Percentiles rank a stretch among this genome's conserved stretches.
These are phyloP conservation scores for Penicillium sp. DNA, from an alignment of 2,329 filamentous ascomycete genomes.

Conservation along the genomic window DNA sequence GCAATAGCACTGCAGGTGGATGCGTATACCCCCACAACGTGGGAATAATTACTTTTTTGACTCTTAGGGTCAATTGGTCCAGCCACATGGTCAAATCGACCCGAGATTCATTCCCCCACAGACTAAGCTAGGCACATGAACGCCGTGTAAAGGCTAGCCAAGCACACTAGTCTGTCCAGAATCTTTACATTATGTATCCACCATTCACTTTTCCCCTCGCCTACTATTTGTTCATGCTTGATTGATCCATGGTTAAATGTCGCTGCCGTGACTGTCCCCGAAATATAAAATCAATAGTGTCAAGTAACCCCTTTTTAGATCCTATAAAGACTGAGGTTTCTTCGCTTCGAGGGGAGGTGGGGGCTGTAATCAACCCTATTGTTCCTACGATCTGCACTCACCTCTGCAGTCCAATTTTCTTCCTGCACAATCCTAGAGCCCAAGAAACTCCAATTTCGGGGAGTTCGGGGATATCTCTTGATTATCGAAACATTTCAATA, in stretches of 20 bases:
- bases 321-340: neutral
- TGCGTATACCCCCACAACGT: neutral
- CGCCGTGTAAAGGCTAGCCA: too few species aligned
- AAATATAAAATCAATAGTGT: neutral
- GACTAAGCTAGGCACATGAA: too few species aligned
- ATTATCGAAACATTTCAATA: neutral
- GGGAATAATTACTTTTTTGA: neutral
- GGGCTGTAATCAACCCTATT: neutral
- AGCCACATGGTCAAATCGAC: neutral
- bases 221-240: neutral
- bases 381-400: neutral
- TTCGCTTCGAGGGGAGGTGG: neutral
- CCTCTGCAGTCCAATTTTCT: neutral
- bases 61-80: neutral
- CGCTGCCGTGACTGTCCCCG: neutral
- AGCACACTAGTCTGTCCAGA: neutral
- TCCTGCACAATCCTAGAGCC: neutral
- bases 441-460: neutral
- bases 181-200: neutral
- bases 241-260: neutral
- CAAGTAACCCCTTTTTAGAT: neutral
- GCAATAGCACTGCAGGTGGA: neutral
- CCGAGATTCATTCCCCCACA: neutral
- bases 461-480: neutral
- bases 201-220: neutral